Base-by-base conservation (phyloP, 495 filamentous ascomycete species). In the Cenococcum geophilum region DNA sequence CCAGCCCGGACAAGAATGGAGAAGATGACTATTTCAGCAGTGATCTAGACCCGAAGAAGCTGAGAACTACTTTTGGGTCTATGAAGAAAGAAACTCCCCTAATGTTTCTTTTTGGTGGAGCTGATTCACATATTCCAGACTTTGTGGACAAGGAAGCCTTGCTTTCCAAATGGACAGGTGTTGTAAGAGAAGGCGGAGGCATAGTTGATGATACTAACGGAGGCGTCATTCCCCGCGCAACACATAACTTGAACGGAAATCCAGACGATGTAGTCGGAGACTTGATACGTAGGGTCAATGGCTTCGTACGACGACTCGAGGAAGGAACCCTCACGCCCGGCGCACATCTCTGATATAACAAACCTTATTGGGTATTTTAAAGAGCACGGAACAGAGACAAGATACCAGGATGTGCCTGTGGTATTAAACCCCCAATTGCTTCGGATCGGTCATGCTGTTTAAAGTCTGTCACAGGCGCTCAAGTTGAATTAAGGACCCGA, bases 11-110 rank as follows among this genome's bases (percentile, higher is more conserved):
- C 72, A 61, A 72, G 32, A 79, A 76, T 5, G 86, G 89, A 12
- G 85, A 86, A 51, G 92, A 98, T 73, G 93, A 97, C 72, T 87
- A 88, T 63, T 98, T 97, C 75, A 89, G 86, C 60, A 87, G 87
- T 6, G 89, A 92, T 71, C 74, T 95, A 49, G 70, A 72, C 0
- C 85, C 89, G 51, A 73, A 81, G 52, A 72, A 78, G 56, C 72
- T 91, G 47, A 55, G 61, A 48, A 66, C 74, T 47, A 88, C 80
- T 25, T 96, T 93, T 80, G 89, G 89, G 1, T 70, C 54, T 57
- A 73, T 88, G 43, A 77, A 77, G 25, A 62, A 78, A 55, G 66
- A 77, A 36, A 82, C 78, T 32, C 78, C 84, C 11, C 55, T 92
- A 42, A 74, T 83, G 63, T 80, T 87, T 25, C 71, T 96, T 59